phyloP scores from a whole-genome alignment of 345 rosid genomes.

The Crucihimalaya himalaica region DNA sequence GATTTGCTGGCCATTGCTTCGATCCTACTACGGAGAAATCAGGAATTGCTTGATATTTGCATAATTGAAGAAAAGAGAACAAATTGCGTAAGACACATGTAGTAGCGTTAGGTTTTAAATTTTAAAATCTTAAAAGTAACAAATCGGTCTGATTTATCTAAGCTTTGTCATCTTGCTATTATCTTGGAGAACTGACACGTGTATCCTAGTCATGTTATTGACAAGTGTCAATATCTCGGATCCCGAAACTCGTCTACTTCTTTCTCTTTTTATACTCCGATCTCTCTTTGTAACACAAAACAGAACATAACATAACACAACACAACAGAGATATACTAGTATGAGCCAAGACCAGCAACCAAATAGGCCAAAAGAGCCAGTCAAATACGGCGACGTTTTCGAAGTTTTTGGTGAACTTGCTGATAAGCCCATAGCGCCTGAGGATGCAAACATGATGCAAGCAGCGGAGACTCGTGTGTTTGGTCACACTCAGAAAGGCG shows the following conservation, averaged over 20 bases:
- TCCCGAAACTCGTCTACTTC: too few species aligned
- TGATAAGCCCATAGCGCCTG: conserved; percentile 52
- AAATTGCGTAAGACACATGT: background rate
- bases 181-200: conserved; percentile 21
- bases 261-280: too few species aligned
- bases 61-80: background rate
- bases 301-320: too few species aligned
- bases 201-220: conserved; percentile 11
- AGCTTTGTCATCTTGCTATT: background rate
- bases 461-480: conserved; percentile 59
- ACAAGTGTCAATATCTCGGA: conserved; percentile 8
- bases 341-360: conserved; percentile 67
- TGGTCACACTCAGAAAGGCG: conserved; percentile 63
- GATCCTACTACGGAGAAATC: conserved; percentile 26
- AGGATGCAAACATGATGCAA: conserved; percentile 79
- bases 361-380: conserved; percentile 48
- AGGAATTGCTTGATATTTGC: background rate
- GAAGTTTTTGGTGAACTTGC: conserved; percentile 60
- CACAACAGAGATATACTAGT: too few species aligned
- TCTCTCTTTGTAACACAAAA: too few species aligned
- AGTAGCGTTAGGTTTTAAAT: too few species aligned
- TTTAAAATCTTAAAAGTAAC: too few species aligned
- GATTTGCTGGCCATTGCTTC: conserved; percentile 57
- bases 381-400: conserved; percentile 64
- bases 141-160: too few species aligned